Percentiles rank a stretch among this genome's conserved stretches.
Evolutionary conservation across 139 green algal species (phyloP).

Genomic region (Raphidocelis subcapitata): DNA sequence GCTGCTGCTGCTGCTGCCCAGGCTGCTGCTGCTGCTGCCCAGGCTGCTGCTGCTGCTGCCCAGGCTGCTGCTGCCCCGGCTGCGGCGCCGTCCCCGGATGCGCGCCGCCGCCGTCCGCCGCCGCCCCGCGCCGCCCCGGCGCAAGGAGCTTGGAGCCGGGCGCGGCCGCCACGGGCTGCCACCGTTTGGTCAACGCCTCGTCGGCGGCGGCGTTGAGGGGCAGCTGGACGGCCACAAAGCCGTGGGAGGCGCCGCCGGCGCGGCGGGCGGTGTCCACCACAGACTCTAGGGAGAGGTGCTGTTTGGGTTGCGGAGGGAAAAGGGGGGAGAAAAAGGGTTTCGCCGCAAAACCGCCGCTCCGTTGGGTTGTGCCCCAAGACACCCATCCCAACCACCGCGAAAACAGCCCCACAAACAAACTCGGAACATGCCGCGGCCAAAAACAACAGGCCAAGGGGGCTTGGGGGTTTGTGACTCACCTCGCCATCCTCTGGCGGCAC

Average conservation of each 20-base stretch:
- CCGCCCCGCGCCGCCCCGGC: no score
- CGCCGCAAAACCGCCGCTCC: no score
- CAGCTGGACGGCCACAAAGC: slow-evolving; percentile 66
- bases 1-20: neutral
- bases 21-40: neutral
- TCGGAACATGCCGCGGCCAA: neutral
- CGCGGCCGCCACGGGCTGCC: slow-evolving; percentile 40
- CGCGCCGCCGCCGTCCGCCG: neutral
- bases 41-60: slow-evolving; percentile 6
- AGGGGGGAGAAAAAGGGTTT: no score
- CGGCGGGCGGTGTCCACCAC: slow-evolving; percentile 48
- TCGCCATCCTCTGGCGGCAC: slow-evolving; percentile 7
- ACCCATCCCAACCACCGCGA: neutral
- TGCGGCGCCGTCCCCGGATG: neutral
- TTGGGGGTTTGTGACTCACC: neutral
- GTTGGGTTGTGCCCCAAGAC: no score
- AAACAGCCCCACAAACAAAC: neutral
- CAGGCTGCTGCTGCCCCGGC: neutral
- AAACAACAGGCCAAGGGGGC: neutral
- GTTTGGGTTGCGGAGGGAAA: neutral
- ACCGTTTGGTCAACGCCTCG: slow-evolving; percentile 58
- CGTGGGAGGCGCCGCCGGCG: slow-evolving; percentile 49
- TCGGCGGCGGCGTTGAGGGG: slow-evolving; percentile 60
- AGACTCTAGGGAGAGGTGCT: slow-evolving; percentile 37
- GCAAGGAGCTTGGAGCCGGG: neutral